These are phyloP conservation scores for Fusarium goolgardi DNA, from an alignment of 2,329 filamentous ascomycete species.

Conservation along the genomic window DNA sequence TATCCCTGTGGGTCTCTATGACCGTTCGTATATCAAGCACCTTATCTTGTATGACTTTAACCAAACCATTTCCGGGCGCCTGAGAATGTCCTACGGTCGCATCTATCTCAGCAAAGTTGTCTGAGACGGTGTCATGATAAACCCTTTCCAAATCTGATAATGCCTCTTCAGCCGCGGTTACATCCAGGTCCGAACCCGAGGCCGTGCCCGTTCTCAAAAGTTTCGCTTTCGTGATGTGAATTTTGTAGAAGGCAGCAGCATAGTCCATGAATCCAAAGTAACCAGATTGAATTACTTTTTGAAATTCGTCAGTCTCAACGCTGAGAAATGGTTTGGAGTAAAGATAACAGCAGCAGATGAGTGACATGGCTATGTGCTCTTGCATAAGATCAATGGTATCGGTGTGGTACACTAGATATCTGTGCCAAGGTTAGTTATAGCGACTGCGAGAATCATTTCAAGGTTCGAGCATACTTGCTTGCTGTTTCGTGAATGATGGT, in stretches of 20 bases:
- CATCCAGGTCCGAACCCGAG: accelerated
- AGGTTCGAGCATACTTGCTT: neutral
- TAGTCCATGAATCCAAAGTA: neutral
- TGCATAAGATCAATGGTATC: neutral
- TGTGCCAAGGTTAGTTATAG: too few relatives aligned
- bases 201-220: accelerated
- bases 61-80: accelerated
- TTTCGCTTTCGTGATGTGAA: neutral
- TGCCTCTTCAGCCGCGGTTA: accelerated
- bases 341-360: neutral
- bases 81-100: accelerated
- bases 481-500: neutral
- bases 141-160: neutral
- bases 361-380: neutral
- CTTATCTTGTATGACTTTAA: neutral
- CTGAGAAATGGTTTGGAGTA: neutral
- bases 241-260: neutral
- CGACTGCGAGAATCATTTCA: too few relatives aligned
- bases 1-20: neutral
- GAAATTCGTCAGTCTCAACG: accelerated
- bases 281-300: neutral
- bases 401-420: neutral
- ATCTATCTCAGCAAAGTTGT: neutral
- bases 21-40: accelerated
- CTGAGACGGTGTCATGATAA: accelerated